Evolutionary conservation across 441 rosid genomes (phyloP).

Genomic region (Jatropha multifida): DNA sequence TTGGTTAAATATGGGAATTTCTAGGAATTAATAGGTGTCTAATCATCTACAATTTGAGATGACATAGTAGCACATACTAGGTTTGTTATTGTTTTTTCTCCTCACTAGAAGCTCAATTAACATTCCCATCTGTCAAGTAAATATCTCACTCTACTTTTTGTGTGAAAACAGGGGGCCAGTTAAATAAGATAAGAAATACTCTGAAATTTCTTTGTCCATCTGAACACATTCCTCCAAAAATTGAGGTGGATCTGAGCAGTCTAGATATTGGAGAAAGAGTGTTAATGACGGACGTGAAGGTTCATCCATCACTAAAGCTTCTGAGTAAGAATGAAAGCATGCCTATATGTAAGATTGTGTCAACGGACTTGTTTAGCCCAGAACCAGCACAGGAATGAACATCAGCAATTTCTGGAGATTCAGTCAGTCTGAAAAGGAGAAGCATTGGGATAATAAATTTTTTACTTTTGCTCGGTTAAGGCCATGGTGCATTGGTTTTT

Average conservation of each 20-base stretch:
- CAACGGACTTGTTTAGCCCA: conserved; percentile 36
- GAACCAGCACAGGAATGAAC: conserved; percentile 33
- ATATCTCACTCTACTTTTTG: conserved; percentile 15
- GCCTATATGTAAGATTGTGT: conserved; percentile 73
- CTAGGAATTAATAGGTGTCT: neutral
- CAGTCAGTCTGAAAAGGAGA: neutral
- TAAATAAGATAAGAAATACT: conserved; percentile 48
- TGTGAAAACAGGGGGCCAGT: conserved; percentile 56
- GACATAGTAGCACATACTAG: neutral
- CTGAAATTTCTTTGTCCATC: conserved; percentile 66
- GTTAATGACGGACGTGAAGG: conserved; percentile 51
- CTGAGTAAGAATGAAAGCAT: conserved; percentile 64
- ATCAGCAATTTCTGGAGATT: conserved; percentile 6
- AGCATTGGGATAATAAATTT: conserved; percentile 12
- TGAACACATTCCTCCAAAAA: conserved; percentile 70
- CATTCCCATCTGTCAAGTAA: conserved; percentile 5
- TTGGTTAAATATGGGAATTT: neutral
- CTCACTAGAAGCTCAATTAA: neutral
- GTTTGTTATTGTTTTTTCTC: neutral
- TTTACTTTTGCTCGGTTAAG: neutral
- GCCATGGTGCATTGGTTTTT: conserved; percentile 12
- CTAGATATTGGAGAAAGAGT: conserved; percentile 75
- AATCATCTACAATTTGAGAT: neutral
- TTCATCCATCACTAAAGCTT: conserved; percentile 74
- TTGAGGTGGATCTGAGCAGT: conserved; percentile 84